Evolutionary conservation across 139 green algal genomes (phyloP).

Genomic region (Microglena sp.): DNA sequence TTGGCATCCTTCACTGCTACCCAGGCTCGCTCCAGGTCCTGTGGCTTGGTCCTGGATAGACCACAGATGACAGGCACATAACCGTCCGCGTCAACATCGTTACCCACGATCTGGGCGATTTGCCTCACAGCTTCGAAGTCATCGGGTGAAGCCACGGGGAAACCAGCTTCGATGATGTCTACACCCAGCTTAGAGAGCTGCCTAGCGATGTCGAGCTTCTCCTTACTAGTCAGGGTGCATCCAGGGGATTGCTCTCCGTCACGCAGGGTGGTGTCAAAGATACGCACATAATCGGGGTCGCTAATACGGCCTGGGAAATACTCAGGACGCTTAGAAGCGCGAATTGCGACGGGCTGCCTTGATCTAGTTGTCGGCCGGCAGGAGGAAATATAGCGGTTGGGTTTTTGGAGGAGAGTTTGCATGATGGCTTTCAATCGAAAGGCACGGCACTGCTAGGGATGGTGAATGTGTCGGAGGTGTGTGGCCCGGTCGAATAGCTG

Average conservation of each 20-base stretch:
- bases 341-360: background rate
- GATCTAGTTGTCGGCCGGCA: too few species aligned
- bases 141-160: constrained; percentile 91
- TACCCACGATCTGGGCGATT: constrained; percentile 89
- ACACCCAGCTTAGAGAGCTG: constrained; percentile 92
- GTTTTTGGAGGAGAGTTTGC: too few species aligned
- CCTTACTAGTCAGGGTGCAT: constrained; percentile 86
- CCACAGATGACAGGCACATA: constrained; percentile 98
- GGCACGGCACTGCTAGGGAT: too few species aligned
- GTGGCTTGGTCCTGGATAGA: constrained; percentile 69
- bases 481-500: too few species aligned
- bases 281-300: constrained; percentile 90
- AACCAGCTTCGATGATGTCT: constrained; percentile 99
- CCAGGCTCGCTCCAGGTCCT: constrained; percentile 81
- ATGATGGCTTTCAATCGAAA: too few species aligned
- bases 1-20: constrained; percentile 78
- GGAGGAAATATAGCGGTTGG: too few species aligned
- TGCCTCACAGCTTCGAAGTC: constrained; percentile 89
- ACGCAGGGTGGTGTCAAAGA: constrained; percentile 97
- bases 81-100: constrained; percentile 65
- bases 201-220: constrained; percentile 95
- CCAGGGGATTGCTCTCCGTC: constrained; percentile 93
- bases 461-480: too few species aligned
- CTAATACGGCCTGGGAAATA: constrained; percentile 75
- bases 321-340: constrained; percentile 31